Conservation (phyloP, 805 yeast species). For the Yamadazyma akitaensis region DNA sequence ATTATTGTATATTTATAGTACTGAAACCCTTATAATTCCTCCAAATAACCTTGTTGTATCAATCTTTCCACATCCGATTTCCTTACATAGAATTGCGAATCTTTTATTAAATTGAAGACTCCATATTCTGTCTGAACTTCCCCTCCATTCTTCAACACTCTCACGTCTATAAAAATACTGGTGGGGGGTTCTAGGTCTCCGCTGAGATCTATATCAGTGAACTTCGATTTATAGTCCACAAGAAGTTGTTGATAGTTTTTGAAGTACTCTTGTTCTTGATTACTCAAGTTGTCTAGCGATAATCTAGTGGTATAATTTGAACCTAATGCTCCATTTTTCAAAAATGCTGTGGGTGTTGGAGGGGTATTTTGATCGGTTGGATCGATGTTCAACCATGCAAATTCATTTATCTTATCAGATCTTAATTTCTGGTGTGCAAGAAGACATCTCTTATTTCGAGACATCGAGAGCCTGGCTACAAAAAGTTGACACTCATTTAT, state of each 20-base stretch:
- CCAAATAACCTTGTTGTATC: slow-evolving; percentile 90
- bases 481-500: slow-evolving; percentile 61
- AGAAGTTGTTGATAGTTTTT: slow-evolving; percentile 67
- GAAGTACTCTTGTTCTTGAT: slow-evolving; percentile 75
- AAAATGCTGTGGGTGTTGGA: slow-evolving; percentile 9
- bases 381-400: slow-evolving; percentile 70
- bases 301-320: slow-evolving; percentile 25
- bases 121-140: slow-evolving; percentile 98
- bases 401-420: slow-evolving; percentile 60
- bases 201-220: slow-evolving; percentile 79
- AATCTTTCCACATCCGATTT: slow-evolving; percentile 92
- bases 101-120: slow-evolving; percentile 86
- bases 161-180: slow-evolving; percentile 88
- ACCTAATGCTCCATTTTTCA: slow-evolving; percentile 12
- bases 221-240: slow-evolving; percentile 71
- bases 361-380: slow-evolving; percentile 25
- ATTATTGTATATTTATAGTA: slow-evolving; percentile 17
- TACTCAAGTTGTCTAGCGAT: slow-evolving; percentile 54
- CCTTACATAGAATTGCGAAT: slow-evolving; percentile 91
- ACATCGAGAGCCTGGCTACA: slow-evolving; percentile 71
- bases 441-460: slow-evolving; percentile 86
- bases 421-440: slow-evolving; percentile 78
- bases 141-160: slow-evolving; percentile 92
- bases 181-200: slow-evolving; percentile 91
- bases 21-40: slow-evolving; percentile 43